Percentiles rank a stretch among this genome's conserved stretches.
Conservation (phyloP, 2,329 filamentous ascomycete species). For the Neonectria sp. region DNA sequence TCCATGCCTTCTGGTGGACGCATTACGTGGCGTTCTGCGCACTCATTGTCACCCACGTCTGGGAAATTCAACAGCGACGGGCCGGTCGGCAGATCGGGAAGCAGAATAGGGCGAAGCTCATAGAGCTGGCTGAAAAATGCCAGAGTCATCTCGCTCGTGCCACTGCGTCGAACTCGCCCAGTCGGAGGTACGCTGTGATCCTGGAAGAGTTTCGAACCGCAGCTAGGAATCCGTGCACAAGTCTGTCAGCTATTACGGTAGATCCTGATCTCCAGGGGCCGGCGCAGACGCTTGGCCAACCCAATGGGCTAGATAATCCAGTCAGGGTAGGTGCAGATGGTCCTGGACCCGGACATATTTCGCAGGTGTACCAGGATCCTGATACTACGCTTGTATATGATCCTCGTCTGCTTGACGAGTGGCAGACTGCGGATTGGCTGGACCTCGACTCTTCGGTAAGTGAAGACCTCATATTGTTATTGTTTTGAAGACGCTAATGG, state of each 20-base stretch:
- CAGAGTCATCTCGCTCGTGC: slow-evolving; percentile 38
- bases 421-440: slow-evolving; percentile 39
- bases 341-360: neutral
- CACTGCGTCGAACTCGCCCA: slow-evolving; percentile 38
- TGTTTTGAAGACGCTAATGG: neutral
- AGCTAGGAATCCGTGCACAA: slow-evolving; percentile 5
- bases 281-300: neutral
- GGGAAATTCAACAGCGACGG: slow-evolving; percentile 54
- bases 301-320: neutral
- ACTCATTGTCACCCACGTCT: slow-evolving; percentile 68
- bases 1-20: slow-evolving; percentile 68
- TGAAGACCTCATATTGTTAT: too few relatives aligned
- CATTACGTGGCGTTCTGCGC: slow-evolving; percentile 70
- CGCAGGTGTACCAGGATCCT: neutral
- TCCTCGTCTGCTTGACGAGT: slow-evolving; percentile 31
- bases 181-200: slow-evolving; percentile 39
- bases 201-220: slow-evolving; percentile 34
- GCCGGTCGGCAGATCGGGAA: slow-evolving; percentile 27
- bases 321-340: neutral
- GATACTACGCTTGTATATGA: slow-evolving; percentile 9
- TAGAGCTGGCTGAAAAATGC: slow-evolving; percentile 45
- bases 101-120: slow-evolving; percentile 34
- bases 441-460: slow-evolving; percentile 40
- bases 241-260: neutral
- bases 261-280: neutral